Percentiles rank a stretch among this genome's conserved stretches.
These are phyloP conservation scores for Lentinula aciculospora DNA, from an alignment of 768 basidiomycete species.

Conservation along the genomic window DNA sequence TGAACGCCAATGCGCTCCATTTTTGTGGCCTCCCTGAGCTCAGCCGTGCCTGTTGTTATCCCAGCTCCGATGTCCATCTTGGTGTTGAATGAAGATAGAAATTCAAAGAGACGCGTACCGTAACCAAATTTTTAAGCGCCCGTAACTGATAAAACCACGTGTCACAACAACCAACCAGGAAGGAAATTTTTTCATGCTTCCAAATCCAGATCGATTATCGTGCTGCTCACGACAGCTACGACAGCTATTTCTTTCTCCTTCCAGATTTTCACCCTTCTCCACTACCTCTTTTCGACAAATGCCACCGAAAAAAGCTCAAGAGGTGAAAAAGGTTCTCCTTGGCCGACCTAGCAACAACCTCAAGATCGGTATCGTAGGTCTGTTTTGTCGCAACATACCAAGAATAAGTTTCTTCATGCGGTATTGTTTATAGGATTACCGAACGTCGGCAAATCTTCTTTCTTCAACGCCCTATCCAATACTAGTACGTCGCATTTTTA, in stretches of 20 bases:
- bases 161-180: not conserved
- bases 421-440: conserved; percentile 58
- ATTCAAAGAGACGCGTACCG: not conserved
- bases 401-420: conserved; percentile 15
- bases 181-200: not conserved
- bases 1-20: conserved; percentile 93
- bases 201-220: not conserved
- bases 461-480: conserved; percentile 94
- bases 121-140: not conserved
- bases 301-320: conserved; percentile 85
- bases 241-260: not conserved
- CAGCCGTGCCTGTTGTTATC: conserved; percentile 72
- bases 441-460: conserved; percentile 98
- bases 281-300: conserved; percentile 49
- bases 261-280: conserved; percentile 24
- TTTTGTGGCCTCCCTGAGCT: conserved; percentile 83
- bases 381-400: conserved; percentile 28
- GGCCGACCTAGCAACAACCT: conserved; percentile 96
- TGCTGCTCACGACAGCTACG: conserved; percentile 1
- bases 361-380: conserved; percentile 98
- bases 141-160: not conserved
- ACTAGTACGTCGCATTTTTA: conserved; percentile 51
- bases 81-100: not conserved
- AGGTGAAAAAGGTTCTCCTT: conserved; percentile 82
- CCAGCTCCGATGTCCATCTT: conserved; percentile 32